Evolutionary conservation across 1,139 yeast genomes (phyloP), one percentile per base, ranked within the genome.

Genomic region (Taphrina deformans): DNA sequence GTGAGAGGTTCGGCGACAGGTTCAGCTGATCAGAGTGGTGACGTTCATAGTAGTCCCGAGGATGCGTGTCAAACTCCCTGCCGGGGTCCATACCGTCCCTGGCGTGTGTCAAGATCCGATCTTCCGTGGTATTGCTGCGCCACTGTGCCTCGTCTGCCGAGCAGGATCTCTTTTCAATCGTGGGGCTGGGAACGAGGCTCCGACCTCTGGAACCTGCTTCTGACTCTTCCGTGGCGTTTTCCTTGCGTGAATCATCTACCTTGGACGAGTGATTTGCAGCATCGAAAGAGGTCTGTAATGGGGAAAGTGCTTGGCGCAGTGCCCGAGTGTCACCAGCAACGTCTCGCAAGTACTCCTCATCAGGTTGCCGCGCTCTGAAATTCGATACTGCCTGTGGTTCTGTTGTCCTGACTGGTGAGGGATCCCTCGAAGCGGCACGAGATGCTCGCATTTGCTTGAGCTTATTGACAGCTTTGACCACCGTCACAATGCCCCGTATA

Each of bases 401-500:
- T 21, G 18, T 14, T 3, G 18, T 12, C 23, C 62, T 16, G 26
- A 31, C 46, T 14, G 50, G 63, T 12, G 63, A 59, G 0, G 56
- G 48, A 16, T 59, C 63, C 18, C 63, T 10, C 4, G 63, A 59
- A 6, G 55, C 55, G 5, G 55, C 56, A 10, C 48, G 29, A 9
- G 58, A 35, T 23, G 51, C 61, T 10, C 63, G 52, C 62, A 65
- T 61, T 14, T 46, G 51, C 16, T 65, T 66, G 55, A 59, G 51
- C 55, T 65, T 64, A 40, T 67, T 62, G 24, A 67, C 67, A 2
- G 67, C 70, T 46, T 67, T 52, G 31, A 65, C 67, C 38, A 69
- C 70, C 7, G 64, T 67, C 33, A 67, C 66, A 14, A 66, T 67
- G 10, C 67, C 69, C n/a, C 65, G 66, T 5, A 67, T 62, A 26